These are phyloP conservation scores for Escovopsis sp. DNA, from an alignment of 2,329 filamentous ascomycete genomes.

Conservation along the genomic window DNA sequence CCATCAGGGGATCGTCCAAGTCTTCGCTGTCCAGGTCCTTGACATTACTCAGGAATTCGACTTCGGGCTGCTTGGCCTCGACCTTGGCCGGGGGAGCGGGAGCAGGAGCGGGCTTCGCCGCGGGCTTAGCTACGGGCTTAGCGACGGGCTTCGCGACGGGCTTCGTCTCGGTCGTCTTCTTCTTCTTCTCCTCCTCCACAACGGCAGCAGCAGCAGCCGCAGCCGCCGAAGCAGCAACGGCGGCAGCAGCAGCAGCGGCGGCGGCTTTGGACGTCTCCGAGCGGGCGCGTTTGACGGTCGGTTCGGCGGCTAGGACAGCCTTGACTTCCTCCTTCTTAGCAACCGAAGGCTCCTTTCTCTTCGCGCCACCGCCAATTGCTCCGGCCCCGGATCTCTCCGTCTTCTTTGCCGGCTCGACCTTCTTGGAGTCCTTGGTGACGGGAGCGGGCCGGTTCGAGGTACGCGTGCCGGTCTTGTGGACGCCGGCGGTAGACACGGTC, in stretches of 20 bases:
- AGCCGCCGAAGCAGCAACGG: not conserved
- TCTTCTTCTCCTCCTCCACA: too few relatives aligned
- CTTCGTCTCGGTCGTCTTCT: not conserved
- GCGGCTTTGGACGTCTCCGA: constrained; percentile 37
- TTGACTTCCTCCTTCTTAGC: constrained; percentile 43
- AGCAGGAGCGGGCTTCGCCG: not conserved
- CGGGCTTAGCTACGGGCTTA: not conserved
- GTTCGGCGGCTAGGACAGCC: constrained; percentile 51
- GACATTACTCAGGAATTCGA: constrained; percentile 9
- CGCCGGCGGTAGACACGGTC: constrained; percentile 62
- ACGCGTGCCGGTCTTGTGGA: constrained; percentile 54
- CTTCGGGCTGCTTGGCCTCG: constrained; percentile 17
- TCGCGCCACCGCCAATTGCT: constrained; percentile 43
- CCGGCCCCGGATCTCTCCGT: constrained; percentile 63
- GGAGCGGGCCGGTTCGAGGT: constrained; percentile 45
- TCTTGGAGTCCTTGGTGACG: constrained; percentile 53
- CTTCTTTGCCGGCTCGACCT: constrained; percentile 50
- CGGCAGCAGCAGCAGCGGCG: not conserved
- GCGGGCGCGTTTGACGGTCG: constrained; percentile 49
- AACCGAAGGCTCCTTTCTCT: constrained; percentile 48
- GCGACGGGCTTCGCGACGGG: not conserved
- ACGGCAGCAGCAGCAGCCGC: not conserved
- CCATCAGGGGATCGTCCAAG: constrained; percentile 88
- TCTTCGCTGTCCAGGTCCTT: constrained; percentile 73
- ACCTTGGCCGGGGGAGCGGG: constrained; percentile 7